Evolutionary conservation across 2,329 filamentous ascomycete species (phyloP).

Genomic region (Thermothelomyces thermophilus): DNA sequence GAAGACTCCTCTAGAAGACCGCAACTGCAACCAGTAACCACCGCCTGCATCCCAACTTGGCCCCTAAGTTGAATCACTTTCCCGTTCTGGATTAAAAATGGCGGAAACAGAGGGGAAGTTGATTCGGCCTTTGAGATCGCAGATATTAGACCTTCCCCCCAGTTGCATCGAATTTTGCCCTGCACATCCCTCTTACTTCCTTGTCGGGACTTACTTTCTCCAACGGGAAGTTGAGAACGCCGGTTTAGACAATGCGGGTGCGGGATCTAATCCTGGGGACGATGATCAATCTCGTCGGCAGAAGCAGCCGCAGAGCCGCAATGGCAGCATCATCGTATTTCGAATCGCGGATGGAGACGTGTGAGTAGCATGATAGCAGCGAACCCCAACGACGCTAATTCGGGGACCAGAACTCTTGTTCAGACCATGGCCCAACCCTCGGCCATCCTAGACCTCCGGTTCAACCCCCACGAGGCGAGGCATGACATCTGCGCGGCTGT

Average conservation of each 20-base stretch:
- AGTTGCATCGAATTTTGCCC: slow-evolving; percentile 74
- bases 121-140: slow-evolving; percentile 40
- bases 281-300: slow-evolving; percentile 22
- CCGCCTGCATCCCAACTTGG: no score
- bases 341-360: slow-evolving; percentile 44
- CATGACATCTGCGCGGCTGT: slow-evolving; percentile 62
- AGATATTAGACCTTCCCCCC: slow-evolving; percentile 60
- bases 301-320: slow-evolving; percentile 52
- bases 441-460: slow-evolving; percentile 80
- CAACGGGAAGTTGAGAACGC: slow-evolving; percentile 43
- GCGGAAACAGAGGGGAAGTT: slow-evolving; percentile 8
- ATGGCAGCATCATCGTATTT: slow-evolving; percentile 68
- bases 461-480: slow-evolving; percentile 48
- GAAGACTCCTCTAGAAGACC: no score
- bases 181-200: slow-evolving; percentile 54
- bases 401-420: slow-evolving; percentile 41
- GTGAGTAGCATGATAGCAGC: slow-evolving; percentile 39
- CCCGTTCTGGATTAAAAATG: no score
- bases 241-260: slow-evolving; percentile 10
- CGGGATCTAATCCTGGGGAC: slow-evolving; percentile 23
- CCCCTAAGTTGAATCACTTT: no score
- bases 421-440: slow-evolving; percentile 59
- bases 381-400: not conserved
- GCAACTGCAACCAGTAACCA: no score
- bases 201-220: slow-evolving; percentile 81